Evolutionary conservation across 176 grass and related monocot species (phyloP), one percentile per base, ranked within the genome.

Genomic region (Oryza longistaminata): DNA sequence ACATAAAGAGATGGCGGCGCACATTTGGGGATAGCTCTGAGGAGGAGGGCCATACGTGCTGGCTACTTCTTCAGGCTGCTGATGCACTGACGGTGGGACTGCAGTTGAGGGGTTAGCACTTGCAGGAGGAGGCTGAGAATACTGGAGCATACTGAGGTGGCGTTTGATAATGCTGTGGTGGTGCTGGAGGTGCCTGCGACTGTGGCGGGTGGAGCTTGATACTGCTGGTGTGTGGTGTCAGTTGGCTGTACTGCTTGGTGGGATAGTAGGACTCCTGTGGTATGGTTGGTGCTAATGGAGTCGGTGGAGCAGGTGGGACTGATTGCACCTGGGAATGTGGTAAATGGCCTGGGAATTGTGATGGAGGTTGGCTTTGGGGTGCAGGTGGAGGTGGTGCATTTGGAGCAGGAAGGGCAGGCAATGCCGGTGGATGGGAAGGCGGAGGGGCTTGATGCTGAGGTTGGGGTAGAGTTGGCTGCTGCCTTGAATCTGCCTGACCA

Each of bases 21-120:
- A 89, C 71, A 43, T 87, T 89, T 15, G 83, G 85, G 91, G 91
- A 70, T 93, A 98, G 75, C 33, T 81, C 77, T 93, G 93, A 80
- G 85, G 3, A 25, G 81, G 73, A 74, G 90, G 58, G 12, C 87
- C 81, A 68, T 99, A 93, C 2, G 83, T 21, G 80, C 33, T 62
- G 77, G 77, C 22, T 58, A n/a, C 53, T 84, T 89, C 96, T 83
- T 98, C 93, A 17, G 80, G 73, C 16, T 85, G 85, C 10, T 83
- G 92, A 48, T 88, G 45, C 60, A 85, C 43, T 48, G 88, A 70
- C 6, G 85, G 31, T 74, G 82, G 83, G 11, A 80, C 69, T 75
- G 85, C 64, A 77, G 94, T 62, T 50, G 81, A 80, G 43, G 77
- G 81, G 46, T 89, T 90, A 78, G 71, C 81, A 91, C 60, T 85